Conservation (phyloP, 768 basidiomycete species). For the Lactifluus volemus region DNA sequence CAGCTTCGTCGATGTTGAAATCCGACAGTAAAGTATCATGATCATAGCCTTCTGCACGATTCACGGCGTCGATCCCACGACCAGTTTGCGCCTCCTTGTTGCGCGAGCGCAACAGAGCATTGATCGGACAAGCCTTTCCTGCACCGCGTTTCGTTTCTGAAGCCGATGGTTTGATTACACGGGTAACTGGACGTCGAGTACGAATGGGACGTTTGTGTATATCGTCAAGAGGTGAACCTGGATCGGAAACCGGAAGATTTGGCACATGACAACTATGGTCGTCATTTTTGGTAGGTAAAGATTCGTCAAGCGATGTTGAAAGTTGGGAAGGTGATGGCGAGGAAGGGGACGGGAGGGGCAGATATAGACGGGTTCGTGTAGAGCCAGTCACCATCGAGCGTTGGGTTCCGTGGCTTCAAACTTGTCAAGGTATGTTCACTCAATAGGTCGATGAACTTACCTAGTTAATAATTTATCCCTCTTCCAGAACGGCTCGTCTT, state of each 20-base stretch:
- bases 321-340: not conserved
- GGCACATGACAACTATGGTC: not conserved
- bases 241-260: not conserved
- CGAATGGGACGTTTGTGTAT: not conserved
- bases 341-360: constrained; percentile 7
- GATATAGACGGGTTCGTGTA: not conserved
- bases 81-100: constrained; percentile 10
- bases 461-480: not conserved
- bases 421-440: not conserved
- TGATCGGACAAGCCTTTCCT: constrained; percentile 8
- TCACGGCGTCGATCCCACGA: constrained; percentile 15
- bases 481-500: constrained; percentile 15
- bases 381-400: not conserved
- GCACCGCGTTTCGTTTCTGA: not conserved
- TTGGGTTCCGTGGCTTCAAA: not conserved
- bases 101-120: constrained; percentile 17
- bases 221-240: not conserved
- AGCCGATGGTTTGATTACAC: not conserved
- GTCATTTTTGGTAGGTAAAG: not conserved
- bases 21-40: constrained; percentile 2
- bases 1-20: constrained; percentile 10
- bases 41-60: constrained; percentile 14
- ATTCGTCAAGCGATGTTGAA: not conserved
- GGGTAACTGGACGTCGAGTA: not conserved
- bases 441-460: not conserved